These are phyloP conservation scores for Polyporus arcularius DNA, from an alignment of 768 basidiomycete genomes.

Conservation along the genomic window DNA sequence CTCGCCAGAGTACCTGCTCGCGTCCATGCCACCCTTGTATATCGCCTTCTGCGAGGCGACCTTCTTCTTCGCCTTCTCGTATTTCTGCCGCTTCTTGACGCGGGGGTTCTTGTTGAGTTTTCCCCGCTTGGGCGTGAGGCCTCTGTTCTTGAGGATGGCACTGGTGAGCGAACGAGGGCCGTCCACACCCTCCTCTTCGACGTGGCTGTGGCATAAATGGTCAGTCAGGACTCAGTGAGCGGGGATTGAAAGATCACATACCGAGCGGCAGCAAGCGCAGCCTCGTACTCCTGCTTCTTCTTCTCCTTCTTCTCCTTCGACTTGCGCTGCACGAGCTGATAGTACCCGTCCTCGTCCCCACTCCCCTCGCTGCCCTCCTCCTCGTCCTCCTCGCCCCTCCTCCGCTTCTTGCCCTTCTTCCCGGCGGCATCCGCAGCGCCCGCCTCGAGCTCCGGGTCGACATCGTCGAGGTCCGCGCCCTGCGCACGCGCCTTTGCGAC, in stretches of 20 bases:
- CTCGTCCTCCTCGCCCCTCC: constrained; percentile 40
- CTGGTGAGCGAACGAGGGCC: constrained; percentile 90
- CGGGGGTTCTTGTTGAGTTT: constrained; percentile 95
- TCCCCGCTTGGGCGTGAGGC: constrained; percentile 86
- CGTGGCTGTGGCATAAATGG: constrained; percentile 17
- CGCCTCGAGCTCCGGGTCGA: constrained; percentile 41
- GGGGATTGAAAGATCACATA: constrained; percentile 36
- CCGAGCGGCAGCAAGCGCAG: constrained; percentile 55
- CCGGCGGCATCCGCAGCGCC: constrained; percentile 2
- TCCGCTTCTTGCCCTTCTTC: constrained; percentile 31
- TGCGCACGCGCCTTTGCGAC: constrained; percentile 49
- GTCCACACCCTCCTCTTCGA: constrained; percentile 41
- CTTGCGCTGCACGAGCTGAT: constrained; percentile 82
- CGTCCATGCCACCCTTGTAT: constrained; percentile 85
- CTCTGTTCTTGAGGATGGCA: constrained; percentile 91
- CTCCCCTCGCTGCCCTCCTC: constrained; percentile 10
- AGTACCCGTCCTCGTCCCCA: constrained; percentile 72
- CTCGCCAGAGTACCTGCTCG: constrained; percentile 87
- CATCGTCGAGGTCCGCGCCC: constrained; percentile 69
- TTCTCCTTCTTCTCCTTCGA: constrained; percentile 71
- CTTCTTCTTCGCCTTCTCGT: constrained; percentile 94
- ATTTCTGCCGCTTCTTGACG: constrained; percentile 93
- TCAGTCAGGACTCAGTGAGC: neutral
- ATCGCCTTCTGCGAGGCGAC: constrained; percentile 86
- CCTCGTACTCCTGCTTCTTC: constrained; percentile 84